A percentile compares a stretch with the other conserved stretches of the same genome.
Conservation (phyloP, 2,329 filamentous ascomycete species). For the Monosporascus sp. region DNA sequence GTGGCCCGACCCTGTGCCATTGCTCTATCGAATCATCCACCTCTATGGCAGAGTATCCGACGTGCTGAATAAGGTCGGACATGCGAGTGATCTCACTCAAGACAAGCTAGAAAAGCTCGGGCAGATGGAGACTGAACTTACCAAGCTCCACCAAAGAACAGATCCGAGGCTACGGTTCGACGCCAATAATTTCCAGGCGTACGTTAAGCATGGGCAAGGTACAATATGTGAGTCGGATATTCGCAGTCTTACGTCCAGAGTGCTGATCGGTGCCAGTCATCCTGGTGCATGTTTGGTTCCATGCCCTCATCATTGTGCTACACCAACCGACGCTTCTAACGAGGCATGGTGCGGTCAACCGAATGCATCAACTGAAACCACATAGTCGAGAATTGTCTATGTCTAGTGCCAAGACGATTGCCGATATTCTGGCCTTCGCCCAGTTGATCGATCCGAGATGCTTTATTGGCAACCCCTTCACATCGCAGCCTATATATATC, state of each 20-base stretch:
- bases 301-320: slow-evolving; percentile 77
- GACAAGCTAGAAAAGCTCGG: slow-evolving; percentile 68
- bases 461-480: slow-evolving; percentile 83
- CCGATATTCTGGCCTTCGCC: slow-evolving; percentile 80
- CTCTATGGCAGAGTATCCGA: slow-evolving; percentile 82
- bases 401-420: slow-evolving; percentile 88
- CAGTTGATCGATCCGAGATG: slow-evolving; percentile 82
- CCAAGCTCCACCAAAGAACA: slow-evolving; percentile 64
- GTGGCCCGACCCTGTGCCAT: slow-evolving; percentile 75
- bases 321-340: slow-evolving; percentile 80
- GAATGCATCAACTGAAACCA: slow-evolving; percentile 66
- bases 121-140: slow-evolving; percentile 77
- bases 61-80: slow-evolving; percentile 73
- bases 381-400: slow-evolving; percentile 79
- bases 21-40: slow-evolving; percentile 77
- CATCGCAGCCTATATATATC: slow-evolving; percentile 86
- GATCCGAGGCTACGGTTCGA: slow-evolving; percentile 76
- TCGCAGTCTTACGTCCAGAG: too few species aligned
- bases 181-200: slow-evolving; percentile 78
- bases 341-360: slow-evolving; percentile 57
- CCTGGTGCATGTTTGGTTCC: slow-evolving; percentile 83
- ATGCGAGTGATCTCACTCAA: slow-evolving; percentile 66
- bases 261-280: slow-evolving; percentile 43
- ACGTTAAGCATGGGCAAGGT: slow-evolving; percentile 73
- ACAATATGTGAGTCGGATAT: slow-evolving; percentile 52